Percentiles rank a stretch among this genome's conserved stretches.
Conservation (phyloP, 2,329 filamentous ascomycete genomes). For the Hyphodiscus sp. region DNA sequence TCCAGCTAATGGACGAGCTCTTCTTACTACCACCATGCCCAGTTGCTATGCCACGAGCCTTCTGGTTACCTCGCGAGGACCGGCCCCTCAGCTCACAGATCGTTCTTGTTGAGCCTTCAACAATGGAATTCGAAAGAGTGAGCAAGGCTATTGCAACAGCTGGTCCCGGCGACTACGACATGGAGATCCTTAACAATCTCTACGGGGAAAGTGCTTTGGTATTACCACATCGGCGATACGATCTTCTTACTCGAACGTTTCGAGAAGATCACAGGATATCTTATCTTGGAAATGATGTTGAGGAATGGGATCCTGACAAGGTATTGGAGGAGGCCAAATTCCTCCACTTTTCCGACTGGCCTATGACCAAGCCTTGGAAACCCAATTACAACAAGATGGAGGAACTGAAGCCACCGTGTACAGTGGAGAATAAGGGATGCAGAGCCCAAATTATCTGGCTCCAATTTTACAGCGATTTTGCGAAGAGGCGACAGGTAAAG, state of each 20-base stretch:
- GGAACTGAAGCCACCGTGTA: background rate
- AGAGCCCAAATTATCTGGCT: slow-evolving; percentile 15
- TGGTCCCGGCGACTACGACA: slow-evolving; percentile 39
- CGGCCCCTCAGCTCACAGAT: slow-evolving; percentile 39
- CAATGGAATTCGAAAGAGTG: slow-evolving; percentile 40
- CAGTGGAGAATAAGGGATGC: slow-evolving; percentile 1
- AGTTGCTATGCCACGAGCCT: slow-evolving; percentile 52
- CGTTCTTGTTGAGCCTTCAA: slow-evolving; percentile 54
- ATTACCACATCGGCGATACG: slow-evolving; percentile 48
- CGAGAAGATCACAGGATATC: background rate
- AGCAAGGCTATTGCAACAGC: slow-evolving; percentile 22
- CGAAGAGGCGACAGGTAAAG: slow-evolving; percentile 7
- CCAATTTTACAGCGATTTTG: slow-evolving; percentile 17
- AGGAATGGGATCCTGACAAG: slow-evolving; percentile 45
- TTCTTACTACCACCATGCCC: slow-evolving; percentile 47
- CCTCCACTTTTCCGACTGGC: slow-evolving; percentile 54
- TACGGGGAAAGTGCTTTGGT: slow-evolving; percentile 31
- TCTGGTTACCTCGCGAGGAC: slow-evolving; percentile 41
- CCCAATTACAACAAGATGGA: slow-evolving; percentile 34
- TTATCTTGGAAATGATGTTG: slow-evolving; percentile 6
- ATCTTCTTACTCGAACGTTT: slow-evolving; percentile 39
- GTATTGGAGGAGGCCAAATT: slow-evolving; percentile 45
- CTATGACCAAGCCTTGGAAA: slow-evolving; percentile 49
- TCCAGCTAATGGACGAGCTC: slow-evolving; percentile 48
- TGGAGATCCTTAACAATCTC: slow-evolving; percentile 44